phyloP scores from a whole-genome alignment of 306 rosid genomes.

The Sphenostylis stenocarpa region DNA sequence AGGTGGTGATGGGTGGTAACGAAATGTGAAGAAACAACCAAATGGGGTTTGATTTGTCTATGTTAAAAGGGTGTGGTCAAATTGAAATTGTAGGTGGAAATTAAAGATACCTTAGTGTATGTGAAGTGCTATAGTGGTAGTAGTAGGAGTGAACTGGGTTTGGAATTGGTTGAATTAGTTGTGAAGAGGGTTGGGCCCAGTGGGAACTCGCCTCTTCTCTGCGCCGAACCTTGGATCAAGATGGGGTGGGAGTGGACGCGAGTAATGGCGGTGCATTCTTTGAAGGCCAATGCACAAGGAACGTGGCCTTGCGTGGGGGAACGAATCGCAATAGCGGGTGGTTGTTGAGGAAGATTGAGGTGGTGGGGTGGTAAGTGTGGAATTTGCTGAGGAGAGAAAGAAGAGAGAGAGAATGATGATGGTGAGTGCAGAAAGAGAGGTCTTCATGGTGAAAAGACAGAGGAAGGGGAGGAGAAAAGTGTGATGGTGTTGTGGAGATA shows the following conservation, averaged over 20 bases:
- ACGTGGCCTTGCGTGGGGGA: slow-evolving; percentile 54
- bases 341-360: slow-evolving; percentile 35
- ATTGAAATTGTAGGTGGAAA: slow-evolving; percentile 8
- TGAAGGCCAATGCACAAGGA: slow-evolving; percentile 67
- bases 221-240: slow-evolving; percentile 68
- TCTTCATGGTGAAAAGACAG: slow-evolving; percentile 48
- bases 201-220: slow-evolving; percentile 83
- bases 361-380: not conserved
- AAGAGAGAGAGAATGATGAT: slow-evolving; percentile 30
- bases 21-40: slow-evolving; percentile 16
- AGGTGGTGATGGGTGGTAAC: not conserved
- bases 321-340: slow-evolving; percentile 49
- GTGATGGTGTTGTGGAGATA: not conserved
- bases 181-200: slow-evolving; percentile 89
- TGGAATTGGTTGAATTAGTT: not conserved
- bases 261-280: slow-evolving; percentile 34
- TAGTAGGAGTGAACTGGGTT: not conserved
- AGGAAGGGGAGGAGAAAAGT: not conserved
- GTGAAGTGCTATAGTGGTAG: not conserved
- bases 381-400: slow-evolving; percentile 29
- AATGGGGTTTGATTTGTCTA: slow-evolving; percentile 6
- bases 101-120: slow-evolving; percentile 15
- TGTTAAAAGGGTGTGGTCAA: not conserved
- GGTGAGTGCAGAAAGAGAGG: slow-evolving; percentile 45
- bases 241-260: slow-evolving; percentile 16